phyloP scores from a whole-genome alignment of 2,329 filamentous ascomycete species.

The Aspergillus hiratsukae region DNA sequence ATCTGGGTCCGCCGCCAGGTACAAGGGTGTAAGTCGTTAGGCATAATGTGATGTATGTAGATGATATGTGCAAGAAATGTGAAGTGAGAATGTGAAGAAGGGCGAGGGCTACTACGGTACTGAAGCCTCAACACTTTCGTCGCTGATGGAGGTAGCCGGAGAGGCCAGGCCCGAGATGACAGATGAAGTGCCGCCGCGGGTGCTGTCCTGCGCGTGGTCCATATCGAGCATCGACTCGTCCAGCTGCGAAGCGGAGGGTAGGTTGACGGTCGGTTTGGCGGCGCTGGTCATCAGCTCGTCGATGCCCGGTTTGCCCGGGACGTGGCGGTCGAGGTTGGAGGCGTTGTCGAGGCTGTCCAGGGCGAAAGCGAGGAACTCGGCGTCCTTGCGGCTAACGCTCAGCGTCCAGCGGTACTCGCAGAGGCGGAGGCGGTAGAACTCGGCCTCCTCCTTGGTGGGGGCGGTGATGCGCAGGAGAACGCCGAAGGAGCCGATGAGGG shows the following conservation, averaged over 20 bases:
- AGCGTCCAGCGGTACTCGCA: constrained; percentile 94
- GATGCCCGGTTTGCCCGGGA: constrained; percentile 67
- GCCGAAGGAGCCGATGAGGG: constrained; percentile 90
- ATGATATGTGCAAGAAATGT: background rate
- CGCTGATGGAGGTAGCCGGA: constrained; percentile 34
- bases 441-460: constrained; percentile 79
- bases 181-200: constrained; percentile 26
- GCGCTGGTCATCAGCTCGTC: constrained; percentile 36
- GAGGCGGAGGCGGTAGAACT: constrained; percentile 82
- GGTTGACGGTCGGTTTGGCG: constrained; percentile 21
- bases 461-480: constrained; percentile 85
- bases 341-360: constrained; percentile 73
- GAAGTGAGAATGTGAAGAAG: background rate
- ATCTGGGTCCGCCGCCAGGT: background rate
- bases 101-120: constrained; percentile 6
- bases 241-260: constrained; percentile 10
- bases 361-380: constrained; percentile 55
- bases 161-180: constrained; percentile 36
- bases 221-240: constrained; percentile 27
- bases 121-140: constrained; percentile 24
- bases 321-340: constrained; percentile 62
- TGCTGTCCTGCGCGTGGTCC: constrained; percentile 15
- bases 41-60: background rate
- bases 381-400: constrained; percentile 74
- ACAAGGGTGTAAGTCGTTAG: background rate